A percentile compares a stretch with the other conserved stretches of the same genome.
Evolutionary conservation across 2,329 filamentous ascomycete species (phyloP).

Genomic region (Ascochyta lentis): DNA sequence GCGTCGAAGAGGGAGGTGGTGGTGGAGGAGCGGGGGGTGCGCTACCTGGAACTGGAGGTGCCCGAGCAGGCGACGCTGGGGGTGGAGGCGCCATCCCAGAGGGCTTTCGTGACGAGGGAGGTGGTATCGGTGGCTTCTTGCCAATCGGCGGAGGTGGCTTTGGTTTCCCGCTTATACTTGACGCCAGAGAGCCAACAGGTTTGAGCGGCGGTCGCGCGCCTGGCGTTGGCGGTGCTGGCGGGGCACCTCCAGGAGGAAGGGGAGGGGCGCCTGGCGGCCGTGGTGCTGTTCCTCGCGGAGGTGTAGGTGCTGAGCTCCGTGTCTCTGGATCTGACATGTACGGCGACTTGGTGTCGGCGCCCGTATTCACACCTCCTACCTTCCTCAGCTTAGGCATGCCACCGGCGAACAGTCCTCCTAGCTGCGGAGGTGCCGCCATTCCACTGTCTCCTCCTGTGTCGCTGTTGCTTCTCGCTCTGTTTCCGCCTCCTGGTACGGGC

Average conservation of each 20-base stretch:
- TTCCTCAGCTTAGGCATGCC: constrained; percentile 97
- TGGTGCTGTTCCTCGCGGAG: constrained; percentile 59
- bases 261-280: constrained; percentile 55
- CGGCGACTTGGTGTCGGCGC: constrained; percentile 68
- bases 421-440: constrained; percentile 66
- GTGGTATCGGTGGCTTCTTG: constrained; percentile 72
- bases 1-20: constrained; percentile 49
- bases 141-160: constrained; percentile 78
- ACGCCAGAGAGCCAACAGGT: constrained; percentile 66
- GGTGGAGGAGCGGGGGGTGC: constrained; percentile 48
- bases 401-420: constrained; percentile 87
- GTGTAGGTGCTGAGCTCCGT: constrained; percentile 59
- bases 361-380: constrained; percentile 69
- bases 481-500: constrained; percentile 61
- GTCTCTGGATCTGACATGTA: constrained; percentile 82
- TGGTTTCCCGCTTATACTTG: constrained; percentile 65
- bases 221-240: constrained; percentile 55
- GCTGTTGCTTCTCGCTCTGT: constrained; percentile 81
- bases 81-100: constrained; percentile 56
- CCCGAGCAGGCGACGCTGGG: constrained; percentile 52
- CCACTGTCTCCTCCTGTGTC: constrained; percentile 61
- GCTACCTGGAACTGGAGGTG: constrained; percentile 45
- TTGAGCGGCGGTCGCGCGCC: constrained; percentile 66
- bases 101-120: constrained; percentile 63
- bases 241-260: constrained; percentile 25